Percentiles rank a stretch among this genome's conserved stretches.
Evolutionary conservation across 2,329 filamentous ascomycete species (phyloP).

Genomic region (Massarina eburnea): DNA sequence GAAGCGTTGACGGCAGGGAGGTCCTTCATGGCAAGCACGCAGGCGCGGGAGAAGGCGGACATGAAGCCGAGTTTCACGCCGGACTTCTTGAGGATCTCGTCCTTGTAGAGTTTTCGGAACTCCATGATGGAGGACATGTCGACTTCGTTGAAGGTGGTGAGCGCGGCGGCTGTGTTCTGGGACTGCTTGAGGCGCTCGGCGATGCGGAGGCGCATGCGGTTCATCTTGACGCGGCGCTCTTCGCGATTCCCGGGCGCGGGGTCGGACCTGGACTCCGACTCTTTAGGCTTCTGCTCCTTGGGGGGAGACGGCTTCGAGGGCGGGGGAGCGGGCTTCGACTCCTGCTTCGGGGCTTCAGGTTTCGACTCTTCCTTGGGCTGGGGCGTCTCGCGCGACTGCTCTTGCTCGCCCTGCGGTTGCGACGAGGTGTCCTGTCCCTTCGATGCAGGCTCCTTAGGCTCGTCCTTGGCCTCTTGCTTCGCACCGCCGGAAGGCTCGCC

Average conservation of each 20-base stretch:
- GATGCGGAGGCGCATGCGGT: slow-evolving; percentile 97
- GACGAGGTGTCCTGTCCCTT: slow-evolving; percentile 60
- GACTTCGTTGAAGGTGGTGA: slow-evolving; percentile 99
- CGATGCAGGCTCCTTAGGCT: slow-evolving; percentile 62
- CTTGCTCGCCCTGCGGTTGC: slow-evolving; percentile 54
- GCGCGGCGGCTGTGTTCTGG: slow-evolving; percentile 94
- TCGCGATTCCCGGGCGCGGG: slow-evolving; percentile 70
- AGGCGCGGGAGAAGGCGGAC: slow-evolving; percentile 93
- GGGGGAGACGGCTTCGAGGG: slow-evolving; percentile 30
- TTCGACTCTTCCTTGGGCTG: slow-evolving; percentile 44
- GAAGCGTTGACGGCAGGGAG: slow-evolving; percentile 94
- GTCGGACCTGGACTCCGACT: slow-evolving; percentile 38
- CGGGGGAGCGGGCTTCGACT: slow-evolving; percentile 39
- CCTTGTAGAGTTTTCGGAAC: slow-evolving; percentile 96
- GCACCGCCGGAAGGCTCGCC: slow-evolving; percentile 54
- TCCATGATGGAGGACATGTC: slow-evolving; percentile 99
- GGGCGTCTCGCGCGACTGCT: slow-evolving; percentile 44
- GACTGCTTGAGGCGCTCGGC: slow-evolving; percentile 98
- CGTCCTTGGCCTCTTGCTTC: slow-evolving; percentile 57
- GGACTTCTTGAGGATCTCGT: slow-evolving; percentile 92
- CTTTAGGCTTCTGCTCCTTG: slow-evolving; percentile 33
- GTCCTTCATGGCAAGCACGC: slow-evolving; percentile 88
- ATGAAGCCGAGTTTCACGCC: slow-evolving; percentile 99
- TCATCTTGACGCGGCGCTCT: slow-evolving; percentile 98
- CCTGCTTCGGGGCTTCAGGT: slow-evolving; percentile 43